phyloP scores from a whole-genome alignment of 2,329 filamentous ascomycete species.

The Botryosphaeria dothidea region DNA sequence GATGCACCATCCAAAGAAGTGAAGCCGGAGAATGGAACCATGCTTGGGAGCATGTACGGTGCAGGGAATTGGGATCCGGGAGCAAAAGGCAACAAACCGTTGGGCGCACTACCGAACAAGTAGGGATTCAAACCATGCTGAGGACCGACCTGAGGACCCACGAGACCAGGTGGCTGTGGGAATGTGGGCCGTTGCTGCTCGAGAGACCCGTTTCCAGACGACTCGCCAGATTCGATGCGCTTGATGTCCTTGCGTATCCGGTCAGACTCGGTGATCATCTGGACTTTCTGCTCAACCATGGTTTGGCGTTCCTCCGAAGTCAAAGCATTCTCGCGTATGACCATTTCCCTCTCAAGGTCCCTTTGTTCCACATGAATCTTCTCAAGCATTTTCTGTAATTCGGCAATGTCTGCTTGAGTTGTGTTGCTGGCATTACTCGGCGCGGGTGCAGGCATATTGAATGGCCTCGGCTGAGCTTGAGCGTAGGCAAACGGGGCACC shows the following conservation, averaged over 20 bases:
- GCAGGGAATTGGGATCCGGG: not conserved
- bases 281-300: constrained; percentile 38
- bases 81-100: not conserved
- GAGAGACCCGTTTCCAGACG: not conserved
- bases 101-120: not conserved
- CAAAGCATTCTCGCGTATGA: constrained; percentile 1
- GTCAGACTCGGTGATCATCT: constrained; percentile 38
- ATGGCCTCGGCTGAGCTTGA: not conserved
- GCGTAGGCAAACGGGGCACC: not conserved
- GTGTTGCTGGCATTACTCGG: not conserved
- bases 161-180: not conserved
- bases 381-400: constrained; percentile 36
- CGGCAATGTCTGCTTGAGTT: constrained; percentile 28
- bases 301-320: constrained; percentile 29
- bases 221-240: constrained; percentile 21
- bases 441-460: constrained; percentile 15
- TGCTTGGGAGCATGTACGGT: not conserved
- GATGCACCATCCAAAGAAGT: constrained; percentile 25
- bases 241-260: constrained; percentile 36
- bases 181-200: not conserved
- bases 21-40: constrained; percentile 9
- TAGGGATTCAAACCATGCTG: constrained; percentile 3
- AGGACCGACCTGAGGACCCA: not conserved
- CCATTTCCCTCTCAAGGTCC: constrained; percentile 30
- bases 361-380: constrained; percentile 38